Evolutionary conservation across 208 protist species (phyloP), one percentile per base, ranked within the genome.

Genomic region (Acanthamoeba culbertsoni): DNA sequence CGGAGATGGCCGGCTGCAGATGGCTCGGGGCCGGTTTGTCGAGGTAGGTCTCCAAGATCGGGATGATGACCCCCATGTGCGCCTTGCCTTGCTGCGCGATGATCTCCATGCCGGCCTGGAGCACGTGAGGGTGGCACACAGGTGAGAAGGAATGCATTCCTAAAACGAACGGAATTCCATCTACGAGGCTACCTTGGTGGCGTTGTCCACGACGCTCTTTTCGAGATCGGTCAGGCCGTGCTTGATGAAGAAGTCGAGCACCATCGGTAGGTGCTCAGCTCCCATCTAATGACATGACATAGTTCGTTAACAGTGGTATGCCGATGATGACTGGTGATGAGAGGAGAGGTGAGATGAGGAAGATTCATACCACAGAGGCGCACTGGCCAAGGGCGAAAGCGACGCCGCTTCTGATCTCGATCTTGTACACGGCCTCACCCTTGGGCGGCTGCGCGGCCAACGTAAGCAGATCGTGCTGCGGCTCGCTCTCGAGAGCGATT

Each of bases 211-310:
- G n/a, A 91, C 86, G 18, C 12, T 20, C 62, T 65, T 55, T 1
- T 91, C 86, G 28, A 35, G 37, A 31, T 75, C 86, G 8, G 86
- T 55, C 26, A 91, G 46, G 4, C 55, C 26, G 40, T 91, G 57
- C 12, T 45, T 46, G 33, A 91, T 91, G 31, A 91, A 91, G 57
- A 91, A 91, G 40, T 73, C 45, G 26, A 91, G 48, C 57, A 91
- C 43, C 31, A 55, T 18, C 28, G 86, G 55, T n/a, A 91, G n/a
- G 43, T 65, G 51, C 35, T 91, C 79, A 23, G 79, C 46, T 91
- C 43, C 48, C 31, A 65, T 14, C 86, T 45, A 26, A 33, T 1
- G n/a, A 23, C 18, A 26, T 0, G 12, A 28, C 42, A 6, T n/a
- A 5, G 26, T 65, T 51, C 8, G 28, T 20, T 59, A 51, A 23